phyloP scores from a whole-genome alignment of 2,329 filamentous ascomycete species.

The Ciborinia camelliae region DNA sequence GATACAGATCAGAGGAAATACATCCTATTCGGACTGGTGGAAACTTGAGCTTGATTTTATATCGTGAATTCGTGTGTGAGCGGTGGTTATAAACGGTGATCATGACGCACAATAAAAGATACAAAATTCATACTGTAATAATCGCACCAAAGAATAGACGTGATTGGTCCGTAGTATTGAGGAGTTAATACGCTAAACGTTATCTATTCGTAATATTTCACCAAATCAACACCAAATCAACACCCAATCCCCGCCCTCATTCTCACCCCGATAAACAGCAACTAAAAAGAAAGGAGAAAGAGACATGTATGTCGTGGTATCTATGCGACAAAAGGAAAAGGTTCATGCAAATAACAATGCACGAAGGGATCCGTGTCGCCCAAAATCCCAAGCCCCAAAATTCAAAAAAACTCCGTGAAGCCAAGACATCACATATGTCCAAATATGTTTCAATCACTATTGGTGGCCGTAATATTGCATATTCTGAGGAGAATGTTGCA shows the following conservation, averaged over 20 bases:
- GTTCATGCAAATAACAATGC: conserved; percentile 18
- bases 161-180: neutral
- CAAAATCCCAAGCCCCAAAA: neutral
- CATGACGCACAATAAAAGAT: neutral
- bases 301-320: conserved; percentile 31
- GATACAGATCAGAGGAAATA: too few species aligned
- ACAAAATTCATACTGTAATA: neutral
- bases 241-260: too few species aligned
- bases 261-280: neutral
- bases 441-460: conserved; percentile 22
- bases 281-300: conserved; percentile 13
- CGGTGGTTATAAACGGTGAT: too few species aligned
- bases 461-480: conserved; percentile 27
- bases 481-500: conserved; percentile 21
- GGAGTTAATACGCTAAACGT: too few species aligned
- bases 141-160: neutral
- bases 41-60: neutral
- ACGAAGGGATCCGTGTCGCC: neutral
- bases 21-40: neutral
- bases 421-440: neutral
- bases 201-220: neutral
- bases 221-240: neutral
- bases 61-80: neutral
- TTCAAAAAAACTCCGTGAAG: neutral
- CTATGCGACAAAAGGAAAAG: conserved; percentile 25